phyloP scores from a whole-genome alignment of 2,329 filamentous ascomycete genomes.

The Pochonia chlamydosporia region DNA sequence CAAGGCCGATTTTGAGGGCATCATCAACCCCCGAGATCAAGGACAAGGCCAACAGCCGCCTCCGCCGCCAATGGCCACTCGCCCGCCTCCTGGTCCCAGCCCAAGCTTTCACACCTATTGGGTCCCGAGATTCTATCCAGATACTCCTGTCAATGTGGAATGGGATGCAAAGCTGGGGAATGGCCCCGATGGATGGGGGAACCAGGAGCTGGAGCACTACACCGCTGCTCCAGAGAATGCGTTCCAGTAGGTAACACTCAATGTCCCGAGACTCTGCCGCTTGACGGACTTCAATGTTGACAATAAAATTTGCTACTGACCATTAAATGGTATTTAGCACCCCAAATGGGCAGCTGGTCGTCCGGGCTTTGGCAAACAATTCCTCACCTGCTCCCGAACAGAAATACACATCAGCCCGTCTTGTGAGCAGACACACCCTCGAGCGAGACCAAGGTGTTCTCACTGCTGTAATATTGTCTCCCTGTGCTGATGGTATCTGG shows the following conservation, averaged over 20 bases:
- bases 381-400: constrained; percentile 27
- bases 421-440: constrained; percentile 47
- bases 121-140: constrained; percentile 43
- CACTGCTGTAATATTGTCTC: constrained; percentile 43
- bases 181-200: constrained; percentile 56
- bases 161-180: constrained; percentile 50
- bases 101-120: constrained; percentile 35
- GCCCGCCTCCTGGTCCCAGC: constrained; percentile 11
- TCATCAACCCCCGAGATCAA: constrained; percentile 23
- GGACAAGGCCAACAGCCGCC: constrained; percentile 11
- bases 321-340: constrained; percentile 29
- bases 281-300: too few relatives aligned
- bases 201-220: constrained; percentile 55
- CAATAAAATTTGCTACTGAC: too few relatives aligned
- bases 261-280: too few relatives aligned
- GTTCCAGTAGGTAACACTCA: constrained; percentile 36
- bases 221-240: constrained; percentile 41
- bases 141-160: constrained; percentile 39
- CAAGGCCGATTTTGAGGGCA: constrained; percentile 31
- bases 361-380: constrained; percentile 42
- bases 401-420: constrained; percentile 48
- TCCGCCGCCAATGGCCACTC: constrained; percentile 15
- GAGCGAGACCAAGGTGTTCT: constrained; percentile 45
- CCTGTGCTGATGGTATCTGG: constrained; percentile 53
- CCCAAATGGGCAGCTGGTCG: constrained; percentile 42